phyloP scores from a whole-genome alignment of 768 basidiomycete genomes.

The Mycena leptocephala region DNA sequence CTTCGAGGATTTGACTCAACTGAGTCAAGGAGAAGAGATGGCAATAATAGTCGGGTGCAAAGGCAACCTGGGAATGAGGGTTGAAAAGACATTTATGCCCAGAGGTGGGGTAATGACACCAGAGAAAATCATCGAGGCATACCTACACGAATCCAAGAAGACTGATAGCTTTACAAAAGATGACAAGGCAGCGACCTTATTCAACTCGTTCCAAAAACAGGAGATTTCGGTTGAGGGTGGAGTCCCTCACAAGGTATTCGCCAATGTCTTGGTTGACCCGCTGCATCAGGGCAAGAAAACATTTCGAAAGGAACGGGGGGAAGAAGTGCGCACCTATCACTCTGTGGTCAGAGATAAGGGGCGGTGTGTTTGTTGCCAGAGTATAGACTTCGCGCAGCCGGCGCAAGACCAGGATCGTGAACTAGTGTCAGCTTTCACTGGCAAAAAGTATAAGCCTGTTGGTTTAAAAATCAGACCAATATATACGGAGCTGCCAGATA shows the following conservation, averaged over 20 bases:
- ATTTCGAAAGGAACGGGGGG: not conserved
- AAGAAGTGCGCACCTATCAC: not conserved
- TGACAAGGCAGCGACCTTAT: not conserved
- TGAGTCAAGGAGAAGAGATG: conserved; percentile 24
- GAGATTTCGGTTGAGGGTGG: not conserved
- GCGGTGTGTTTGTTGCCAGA: conserved; percentile 2
- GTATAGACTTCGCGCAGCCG: not conserved
- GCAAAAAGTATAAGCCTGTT: conserved; percentile 42
- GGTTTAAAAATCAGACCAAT: conserved; percentile 38
- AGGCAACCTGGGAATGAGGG: conserved; percentile 8
- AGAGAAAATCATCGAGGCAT: conserved; percentile 11
- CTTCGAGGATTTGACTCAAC: conserved; percentile 22
- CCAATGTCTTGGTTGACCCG: conserved; percentile 8
- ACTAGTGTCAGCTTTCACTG: conserved; percentile 9
- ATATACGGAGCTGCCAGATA: conserved; percentile 35
- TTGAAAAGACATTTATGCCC: conserved; percentile 11
- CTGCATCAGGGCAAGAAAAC: not conserved
- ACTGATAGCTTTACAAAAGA: not conserved
- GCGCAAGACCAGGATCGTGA: not conserved
- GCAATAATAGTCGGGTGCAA: conserved; percentile 23
- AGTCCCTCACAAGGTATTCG: conserved; percentile 21
- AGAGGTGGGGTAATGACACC: conserved; percentile 22
- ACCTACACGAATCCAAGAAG: not conserved
- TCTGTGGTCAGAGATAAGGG: not conserved
- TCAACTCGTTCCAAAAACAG: not conserved